Evolutionary conservation across 176 grass and related monocot species (phyloP), one percentile per base, ranked within the genome.

Genomic region (Triticum urartu): DNA sequence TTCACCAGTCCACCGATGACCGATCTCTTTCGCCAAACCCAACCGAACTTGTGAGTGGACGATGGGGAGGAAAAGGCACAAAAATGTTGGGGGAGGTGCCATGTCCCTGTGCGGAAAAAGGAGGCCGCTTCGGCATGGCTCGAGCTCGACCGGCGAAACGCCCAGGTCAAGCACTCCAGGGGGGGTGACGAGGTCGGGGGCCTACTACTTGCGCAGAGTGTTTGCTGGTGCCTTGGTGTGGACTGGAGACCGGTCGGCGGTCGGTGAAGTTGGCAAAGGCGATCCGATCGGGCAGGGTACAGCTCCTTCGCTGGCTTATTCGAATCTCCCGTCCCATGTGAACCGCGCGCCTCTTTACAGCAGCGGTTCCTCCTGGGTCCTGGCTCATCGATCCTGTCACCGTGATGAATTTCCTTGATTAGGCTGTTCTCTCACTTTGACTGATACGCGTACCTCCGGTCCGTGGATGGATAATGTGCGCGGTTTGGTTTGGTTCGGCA

Each of bases 291-390:
- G 21, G 11, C 12, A 47, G 11, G 12, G 42, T 39, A 7, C 78
- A 26, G 5, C 3, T 34, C 10, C 1, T 61, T 32, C 3, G 68
- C 11, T 21, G 17, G 77, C 88, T 61, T 75, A 80, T 89, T 59
- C 71, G 22, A 2, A 15, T 26, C 40, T 26, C 82, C n/a, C 87
- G 67, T 26, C 82, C n/a, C 87, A 75, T 20, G 82, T 85, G 68
- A 54, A 17, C n/a, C 11, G 66, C n/a, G 76, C 75, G 10, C 74
- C 9, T 74, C 18, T 32, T 11, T 28, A 73, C 18, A 75, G 3
- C 18, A 1, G 38, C 25, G 2, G 28, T 30, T 12, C 36, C 17
- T 10, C 40, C 34, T 35, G 34, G 34, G 4, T 35, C 34, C 11
- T 17, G 7, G 32, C 47, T 0, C 5, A 14, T 52, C 2, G 54